Percentiles rank a stretch among this genome's conserved stretches.
Conservation (phyloP, 139 green algal genomes). For the Desmodesmus armatus region DNA sequence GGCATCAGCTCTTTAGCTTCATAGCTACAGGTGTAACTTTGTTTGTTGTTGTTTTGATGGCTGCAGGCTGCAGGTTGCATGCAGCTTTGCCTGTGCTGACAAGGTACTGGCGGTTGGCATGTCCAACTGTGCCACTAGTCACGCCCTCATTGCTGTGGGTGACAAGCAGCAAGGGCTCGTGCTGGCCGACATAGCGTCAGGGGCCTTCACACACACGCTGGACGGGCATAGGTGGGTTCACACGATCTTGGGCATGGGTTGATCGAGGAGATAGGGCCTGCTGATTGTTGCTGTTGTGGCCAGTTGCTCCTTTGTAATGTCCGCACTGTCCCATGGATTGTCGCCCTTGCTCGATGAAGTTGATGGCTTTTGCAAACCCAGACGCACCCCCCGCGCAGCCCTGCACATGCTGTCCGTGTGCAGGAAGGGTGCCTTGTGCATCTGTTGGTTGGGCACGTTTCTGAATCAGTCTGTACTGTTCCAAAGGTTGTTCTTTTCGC, state of each 20-base stretch:
- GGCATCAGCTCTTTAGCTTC: no score
- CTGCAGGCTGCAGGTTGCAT: constrained; percentile 61
- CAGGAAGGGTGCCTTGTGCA: no score
- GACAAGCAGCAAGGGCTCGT: constrained; percentile 63
- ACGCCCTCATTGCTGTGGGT: constrained; percentile 75
- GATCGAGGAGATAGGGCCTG: background rate
- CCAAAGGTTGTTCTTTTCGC: no score
- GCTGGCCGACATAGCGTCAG: constrained; percentile 80
- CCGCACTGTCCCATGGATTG: no score
- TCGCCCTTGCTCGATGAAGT: no score
- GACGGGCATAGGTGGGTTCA: constrained; percentile 72
- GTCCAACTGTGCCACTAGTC: constrained; percentile 65
- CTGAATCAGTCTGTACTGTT: no score
- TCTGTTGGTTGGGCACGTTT: no score
- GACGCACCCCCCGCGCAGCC: no score
- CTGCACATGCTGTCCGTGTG: no score
- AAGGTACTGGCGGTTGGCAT: constrained; percentile 78
- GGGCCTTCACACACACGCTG: constrained; percentile 82
- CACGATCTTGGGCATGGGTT: background rate
- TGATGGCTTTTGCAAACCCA: no score
- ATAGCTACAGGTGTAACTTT: no score
- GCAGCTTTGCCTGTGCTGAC: constrained; percentile 69
- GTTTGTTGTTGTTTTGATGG: no score
- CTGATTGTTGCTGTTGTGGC: background rate
- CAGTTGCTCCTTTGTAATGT: background rate